A percentile compares a stretch with the other conserved stretches of the same genome.
Conservation (phyloP, 148 eudicot genomes). For the Rhododendron mucronatum region DNA sequence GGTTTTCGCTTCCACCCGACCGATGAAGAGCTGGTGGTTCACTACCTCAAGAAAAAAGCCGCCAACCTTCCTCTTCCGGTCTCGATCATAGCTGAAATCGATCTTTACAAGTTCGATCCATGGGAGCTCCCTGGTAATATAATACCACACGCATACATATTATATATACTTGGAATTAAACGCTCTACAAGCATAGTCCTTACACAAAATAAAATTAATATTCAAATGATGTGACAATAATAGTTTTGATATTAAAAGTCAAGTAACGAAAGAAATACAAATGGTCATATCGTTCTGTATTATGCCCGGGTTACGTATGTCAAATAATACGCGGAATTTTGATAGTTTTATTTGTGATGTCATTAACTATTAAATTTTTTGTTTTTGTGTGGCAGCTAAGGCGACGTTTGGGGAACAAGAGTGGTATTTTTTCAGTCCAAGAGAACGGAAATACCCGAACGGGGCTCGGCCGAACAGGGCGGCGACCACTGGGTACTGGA, state of each 20-base stretch:
- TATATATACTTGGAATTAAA: not conserved
- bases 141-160: not conserved
- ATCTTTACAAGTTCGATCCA: constrained; percentile 41
- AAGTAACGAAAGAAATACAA: not conserved
- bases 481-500: constrained; percentile 73
- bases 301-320: too few species aligned
- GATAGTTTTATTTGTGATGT: not conserved
- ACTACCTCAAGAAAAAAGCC: constrained; percentile 29
- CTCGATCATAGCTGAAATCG: constrained; percentile 30
- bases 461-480: constrained; percentile 69
- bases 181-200: not conserved
- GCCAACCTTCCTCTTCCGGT: constrained; percentile 26
- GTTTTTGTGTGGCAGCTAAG: constrained; percentile 34
- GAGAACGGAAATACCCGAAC: constrained; percentile 64
- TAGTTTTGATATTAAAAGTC: not conserved
- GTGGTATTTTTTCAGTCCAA: constrained; percentile 66
- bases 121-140: constrained; percentile 40
- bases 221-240: not conserved
- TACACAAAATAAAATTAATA: not conserved
- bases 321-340: not conserved
- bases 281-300: not conserved
- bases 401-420: constrained; percentile 64
- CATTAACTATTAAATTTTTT: not conserved
- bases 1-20: constrained; percentile 46
- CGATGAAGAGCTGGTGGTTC: constrained; percentile 38